These are phyloP conservation scores for Tuber microsphaerosporum DNA, from an alignment of 495 filamentous ascomycete genomes.

Conservation along the genomic window DNA sequence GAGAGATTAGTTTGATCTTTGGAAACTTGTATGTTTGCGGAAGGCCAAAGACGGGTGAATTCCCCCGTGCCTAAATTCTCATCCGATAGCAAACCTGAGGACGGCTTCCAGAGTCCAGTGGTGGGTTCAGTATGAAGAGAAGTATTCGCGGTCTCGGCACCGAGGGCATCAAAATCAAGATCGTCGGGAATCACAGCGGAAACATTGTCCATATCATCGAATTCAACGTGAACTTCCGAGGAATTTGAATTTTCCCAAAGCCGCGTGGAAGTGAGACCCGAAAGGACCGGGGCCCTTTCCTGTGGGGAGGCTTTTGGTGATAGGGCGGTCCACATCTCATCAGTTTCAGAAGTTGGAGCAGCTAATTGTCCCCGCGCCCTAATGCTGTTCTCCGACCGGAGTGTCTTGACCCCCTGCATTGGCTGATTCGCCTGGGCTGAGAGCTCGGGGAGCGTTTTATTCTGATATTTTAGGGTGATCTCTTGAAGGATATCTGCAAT, in stretches of 20 bases:
- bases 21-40: background rate
- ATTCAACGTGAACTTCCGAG: background rate
- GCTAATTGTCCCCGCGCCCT: background rate
- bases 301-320: background rate
- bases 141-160: background rate
- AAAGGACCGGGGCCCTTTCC: background rate
- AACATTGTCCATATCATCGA: background rate
- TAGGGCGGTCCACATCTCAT: background rate
- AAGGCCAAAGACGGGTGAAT: conserved; percentile 12
- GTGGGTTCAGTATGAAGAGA: background rate
- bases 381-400: conserved; percentile 10
- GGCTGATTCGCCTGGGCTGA: background rate
- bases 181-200: background rate
- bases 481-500: conserved; percentile 15
- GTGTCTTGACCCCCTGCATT: background rate
- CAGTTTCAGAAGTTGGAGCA: background rate
- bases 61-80: background rate
- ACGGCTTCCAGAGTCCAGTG: background rate
- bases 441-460: conserved; percentile 22
- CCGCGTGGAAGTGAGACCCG: no score
- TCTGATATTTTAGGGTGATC: conserved; percentile 17
- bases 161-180: background rate
- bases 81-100: background rate
- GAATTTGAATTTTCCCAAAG: no score
- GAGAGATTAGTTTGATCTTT: background rate